These are phyloP conservation scores for Xanthoparmelia taractica DNA, from an alignment of 495 filamentous ascomycete species.

Conservation along the genomic window DNA sequence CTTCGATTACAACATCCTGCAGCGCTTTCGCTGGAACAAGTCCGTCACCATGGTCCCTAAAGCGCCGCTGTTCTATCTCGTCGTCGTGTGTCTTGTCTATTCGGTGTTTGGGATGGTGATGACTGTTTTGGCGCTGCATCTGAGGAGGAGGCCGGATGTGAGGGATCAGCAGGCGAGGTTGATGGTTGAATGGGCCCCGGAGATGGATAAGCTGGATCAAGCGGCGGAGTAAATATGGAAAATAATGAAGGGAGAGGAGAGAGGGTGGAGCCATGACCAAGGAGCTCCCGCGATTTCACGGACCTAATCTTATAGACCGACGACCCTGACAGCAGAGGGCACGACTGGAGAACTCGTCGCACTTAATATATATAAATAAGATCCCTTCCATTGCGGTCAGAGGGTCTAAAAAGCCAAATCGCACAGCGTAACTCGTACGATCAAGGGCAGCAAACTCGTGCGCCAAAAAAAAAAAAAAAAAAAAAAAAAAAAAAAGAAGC, in stretches of 20 bases:
- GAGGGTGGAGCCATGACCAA: too few species aligned
- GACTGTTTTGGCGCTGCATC: slow-evolving; percentile 8
- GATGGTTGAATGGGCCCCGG: slow-evolving; percentile 14
- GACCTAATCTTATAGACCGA: too few species aligned
- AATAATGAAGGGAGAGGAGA: not conserved
- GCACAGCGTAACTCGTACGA: too few species aligned
- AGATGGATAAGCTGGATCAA: not conserved
- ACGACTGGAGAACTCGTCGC: too few species aligned
- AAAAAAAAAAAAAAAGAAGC: too few species aligned
- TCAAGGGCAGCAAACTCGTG: too few species aligned
- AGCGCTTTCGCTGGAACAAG: slow-evolving; percentile 12
- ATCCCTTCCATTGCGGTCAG: too few species aligned
- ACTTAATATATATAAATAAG: too few species aligned
- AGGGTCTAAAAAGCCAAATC: too few species aligned
- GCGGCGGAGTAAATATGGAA: not conserved
- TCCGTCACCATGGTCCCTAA: slow-evolving; percentile 10
- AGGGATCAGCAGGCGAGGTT: slow-evolving; percentile 15
- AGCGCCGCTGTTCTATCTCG: slow-evolving; percentile 18
- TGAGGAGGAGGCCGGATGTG: slow-evolving; percentile 9
- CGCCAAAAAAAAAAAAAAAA: too few species aligned
- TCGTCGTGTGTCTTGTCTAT: slow-evolving; percentile 15
- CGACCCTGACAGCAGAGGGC: too few species aligned
- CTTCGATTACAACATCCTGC: slow-evolving; percentile 12
- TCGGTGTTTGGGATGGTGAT: slow-evolving; percentile 20
- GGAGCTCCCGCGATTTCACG: too few species aligned